Base-by-base conservation (phyloP, 2,329 filamentous ascomycete species). In the Tolypocladium endophyticum region DNA sequence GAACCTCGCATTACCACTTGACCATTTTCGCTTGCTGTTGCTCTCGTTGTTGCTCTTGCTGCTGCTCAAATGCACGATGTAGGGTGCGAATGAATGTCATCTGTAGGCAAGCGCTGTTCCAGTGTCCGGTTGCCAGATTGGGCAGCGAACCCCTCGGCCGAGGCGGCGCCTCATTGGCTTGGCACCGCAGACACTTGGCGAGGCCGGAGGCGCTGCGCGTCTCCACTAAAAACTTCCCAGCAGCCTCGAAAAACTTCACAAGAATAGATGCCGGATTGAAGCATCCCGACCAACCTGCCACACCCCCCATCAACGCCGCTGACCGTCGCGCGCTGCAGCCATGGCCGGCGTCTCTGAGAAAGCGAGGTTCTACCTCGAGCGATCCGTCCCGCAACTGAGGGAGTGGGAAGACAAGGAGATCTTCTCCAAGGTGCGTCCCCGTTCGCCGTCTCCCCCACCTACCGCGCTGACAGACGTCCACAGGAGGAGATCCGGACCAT, bases 261-360 rank as follows among this genome's bases (percentile, higher is more conserved):
- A 52, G 39, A 56, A 20, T 12, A 33, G 30, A 33, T 23, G 11
- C 50, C 33, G 18, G 20, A 23, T 54, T 35, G 20, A 33, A 36
- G 11, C 50, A 35, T 1, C 50, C 50, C 28, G 16, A 18, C 45
- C 11, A 30, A 28, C 45, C 28, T 18, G 25, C 25, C 1, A 28
- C 5, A 9, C 47, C 28, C 20, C n/a, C 36, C 39, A 23, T 20
- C 30, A 39, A 25, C 39, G 36, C 12, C 20, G 20, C 25, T 35
- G 6, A 47, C 18, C 18, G n/a, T 25, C 41, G 11, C 30, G 23
- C 30, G 50, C 53, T 58, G 14, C 7, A n/a, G 28, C 57, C 61
- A 96, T 96, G 91, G 84, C 92, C 1, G 88, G 86, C 50, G 87
- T 94, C 61, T 88, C 89, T 64, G 94, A 97, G 70, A 97, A 97